Evolutionary conservation across 164 flowering plant species (phyloP), one percentile per base, ranked within the genome.

Genomic region (Stephania yunnanensis): DNA sequence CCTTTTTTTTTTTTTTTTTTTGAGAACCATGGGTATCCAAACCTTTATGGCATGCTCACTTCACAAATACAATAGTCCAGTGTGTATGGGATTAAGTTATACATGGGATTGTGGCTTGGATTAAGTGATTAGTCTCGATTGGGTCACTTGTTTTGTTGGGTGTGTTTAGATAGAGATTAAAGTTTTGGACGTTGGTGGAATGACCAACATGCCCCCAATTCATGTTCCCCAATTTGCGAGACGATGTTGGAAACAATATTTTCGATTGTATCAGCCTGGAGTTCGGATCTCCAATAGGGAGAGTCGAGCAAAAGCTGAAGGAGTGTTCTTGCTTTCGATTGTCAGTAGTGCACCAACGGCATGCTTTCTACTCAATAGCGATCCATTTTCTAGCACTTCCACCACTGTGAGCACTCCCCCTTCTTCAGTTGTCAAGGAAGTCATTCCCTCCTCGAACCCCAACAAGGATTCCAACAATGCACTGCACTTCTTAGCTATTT

Each of bases 331-430:
- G 97, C 97, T 83, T 90, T 92, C 20, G 79, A 25, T 76, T 88
- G 97, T 86, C 70, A 94, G 74, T 19, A 95, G 91, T 4, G 90
- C 89, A 13, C 97, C 94, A 46, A 92, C 90, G 5, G 97, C 95
- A 68, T 89, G 89, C 65, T 90, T 97, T 65, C 94, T 84, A 80
- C 89, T 83, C 70, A 86, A 97, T 13, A 74, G 79, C 1, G 97
- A 87, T 22, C 98, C 98, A 71, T 85, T 85, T 76, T 95, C 98
- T 4, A 95, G 89, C 19, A 90, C 89, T 77, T 95, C 98, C n/a
- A 95, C 91, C 11, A 95, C 88, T 15, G 95, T 87, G 50, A 92
- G 88, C n/a, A 92, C 84, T 36, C 98, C 98, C 63, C 95, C 96
- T 78, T 91, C 98, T 84, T 89, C 92, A 64, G 88, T 83, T 71